Evolutionary conservation across 257 asterid species (phyloP).

Genomic region (Rehmannia glutinosa): DNA sequence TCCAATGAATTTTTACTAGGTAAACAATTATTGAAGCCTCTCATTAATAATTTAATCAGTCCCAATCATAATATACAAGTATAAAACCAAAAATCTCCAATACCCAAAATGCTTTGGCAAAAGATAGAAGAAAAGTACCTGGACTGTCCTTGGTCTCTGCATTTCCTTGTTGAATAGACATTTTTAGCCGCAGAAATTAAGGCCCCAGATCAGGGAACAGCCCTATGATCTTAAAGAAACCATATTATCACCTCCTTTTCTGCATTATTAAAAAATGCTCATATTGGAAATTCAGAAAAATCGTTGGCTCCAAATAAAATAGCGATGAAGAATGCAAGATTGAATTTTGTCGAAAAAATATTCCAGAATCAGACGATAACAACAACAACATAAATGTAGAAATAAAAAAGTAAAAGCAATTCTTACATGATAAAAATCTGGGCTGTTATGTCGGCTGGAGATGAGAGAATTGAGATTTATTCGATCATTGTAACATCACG

Average conservation of each 20-base stretch:
- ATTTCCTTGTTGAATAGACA: slow-evolving; percentile 39
- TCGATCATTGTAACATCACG: slow-evolving; percentile 14
- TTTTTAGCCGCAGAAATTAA: slow-evolving; percentile 19
- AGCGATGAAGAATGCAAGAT: background rate
- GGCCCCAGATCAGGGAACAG: slow-evolving; percentile 25
- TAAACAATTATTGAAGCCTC: background rate
- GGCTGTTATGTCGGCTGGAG: background rate
- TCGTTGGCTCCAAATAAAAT: background rate
- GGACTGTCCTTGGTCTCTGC: slow-evolving; percentile 20
- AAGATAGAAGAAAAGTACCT: slow-evolving; percentile 17
- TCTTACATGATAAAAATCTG: slow-evolving; percentile 25
- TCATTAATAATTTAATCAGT: too few relatives aligned
- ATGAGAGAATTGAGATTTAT: background rate
- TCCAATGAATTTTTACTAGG: background rate
- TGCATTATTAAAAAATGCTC: slow-evolving; percentile 9
- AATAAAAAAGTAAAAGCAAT: background rate
- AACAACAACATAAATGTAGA: background rate
- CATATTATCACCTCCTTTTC: slow-evolving; percentile 23
- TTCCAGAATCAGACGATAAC: background rate
- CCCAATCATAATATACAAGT: background rate
- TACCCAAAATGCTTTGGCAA: background rate
- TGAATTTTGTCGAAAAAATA: background rate
- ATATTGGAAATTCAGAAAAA: background rate
- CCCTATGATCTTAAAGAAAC: slow-evolving; percentile 21
- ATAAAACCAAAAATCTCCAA: background rate